Percentiles rank a stretch among this genome's conserved stretches.
These are phyloP conservation scores for Hanseniaspora nectarophila DNA, from an alignment of 805 yeast species.

Conservation along the genomic window DNA sequence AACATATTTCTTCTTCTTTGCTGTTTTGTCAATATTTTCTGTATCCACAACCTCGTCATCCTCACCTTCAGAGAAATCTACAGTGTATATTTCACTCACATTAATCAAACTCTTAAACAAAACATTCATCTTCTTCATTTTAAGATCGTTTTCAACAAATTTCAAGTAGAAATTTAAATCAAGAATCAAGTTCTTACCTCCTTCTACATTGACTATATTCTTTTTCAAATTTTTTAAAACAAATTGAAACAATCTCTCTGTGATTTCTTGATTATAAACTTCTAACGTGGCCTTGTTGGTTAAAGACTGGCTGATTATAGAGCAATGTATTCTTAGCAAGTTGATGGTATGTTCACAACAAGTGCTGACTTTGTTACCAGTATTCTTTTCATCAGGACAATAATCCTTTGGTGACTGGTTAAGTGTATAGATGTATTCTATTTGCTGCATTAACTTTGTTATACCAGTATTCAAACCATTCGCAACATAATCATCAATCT, in stretches of 20 bases:
- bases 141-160: conserved; percentile 49
- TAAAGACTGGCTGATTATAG: conserved; percentile 52
- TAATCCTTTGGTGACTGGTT: conserved; percentile 52
- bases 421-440: conserved; percentile 48
- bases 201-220: conserved; percentile 60
- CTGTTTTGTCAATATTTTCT: not conserved
- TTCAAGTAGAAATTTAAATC: conserved; percentile 72
- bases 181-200: conserved; percentile 70
- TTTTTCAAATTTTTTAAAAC: conserved; percentile 67
- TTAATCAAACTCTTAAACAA: conserved; percentile 69
- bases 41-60: not conserved
- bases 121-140: conserved; percentile 58
- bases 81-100: conserved; percentile 71
- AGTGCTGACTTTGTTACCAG: conserved; percentile 39
- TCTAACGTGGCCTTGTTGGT: conserved; percentile 82
- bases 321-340: conserved; percentile 59
- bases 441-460: conserved; percentile 72
- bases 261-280: conserved; percentile 88
- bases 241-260: conserved; percentile 67
- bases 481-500: conserved; percentile 80
- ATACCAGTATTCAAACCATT: conserved; percentile 88
- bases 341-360: conserved; percentile 56
- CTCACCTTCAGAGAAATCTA: conserved; percentile 30
- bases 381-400: conserved; percentile 33
- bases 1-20: conserved; percentile 25